Percentiles rank a stretch among this genome's conserved stretches.
Evolutionary conservation across 495 filamentous ascomycete species (phyloP).

Genomic region (Chaetomium fimeti): DNA sequence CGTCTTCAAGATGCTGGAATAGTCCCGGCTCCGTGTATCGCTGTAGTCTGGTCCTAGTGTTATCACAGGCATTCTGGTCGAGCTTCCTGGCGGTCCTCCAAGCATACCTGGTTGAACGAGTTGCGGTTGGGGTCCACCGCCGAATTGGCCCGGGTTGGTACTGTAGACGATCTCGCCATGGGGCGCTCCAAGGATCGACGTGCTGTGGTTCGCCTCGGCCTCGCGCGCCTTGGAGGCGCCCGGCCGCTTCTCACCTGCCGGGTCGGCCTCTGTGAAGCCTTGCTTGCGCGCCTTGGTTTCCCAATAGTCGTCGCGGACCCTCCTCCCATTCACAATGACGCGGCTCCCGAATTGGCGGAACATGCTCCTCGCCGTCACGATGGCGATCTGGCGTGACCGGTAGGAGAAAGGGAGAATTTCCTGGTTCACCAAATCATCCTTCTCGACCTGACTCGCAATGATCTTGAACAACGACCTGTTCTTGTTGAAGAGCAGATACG

Average conservation of each 20-base stretch:
- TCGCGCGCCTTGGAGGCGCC: constrained; percentile 87
- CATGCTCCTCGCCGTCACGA: constrained; percentile 98
- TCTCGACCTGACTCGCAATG: constrained; percentile 92
- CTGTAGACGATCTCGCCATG: constrained; percentile 82
- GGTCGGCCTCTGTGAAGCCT: constrained; percentile 95
- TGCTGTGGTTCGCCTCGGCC: constrained; percentile 55
- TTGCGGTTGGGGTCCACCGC: constrained; percentile 59
- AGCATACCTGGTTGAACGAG: constrained; percentile 70
- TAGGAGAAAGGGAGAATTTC: constrained; percentile 98
- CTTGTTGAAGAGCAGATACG: constrained; percentile 98
- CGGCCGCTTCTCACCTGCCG: constrained; percentile 93
- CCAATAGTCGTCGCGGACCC: constrained; percentile 98
- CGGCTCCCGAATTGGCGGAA: constrained; percentile 98
- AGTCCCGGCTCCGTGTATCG: constrained; percentile 76
- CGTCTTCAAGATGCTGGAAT: constrained; percentile 72
- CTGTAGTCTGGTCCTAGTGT: constrained; percentile 72
- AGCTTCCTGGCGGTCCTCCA: constrained; percentile 58
- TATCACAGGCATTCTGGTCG: constrained; percentile 80
- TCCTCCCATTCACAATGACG: constrained; percentile 81
- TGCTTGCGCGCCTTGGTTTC: constrained; percentile 95
- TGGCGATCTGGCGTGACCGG: constrained; percentile 94
- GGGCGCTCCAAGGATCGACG: constrained; percentile 53
- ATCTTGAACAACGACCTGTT: constrained; percentile 97
- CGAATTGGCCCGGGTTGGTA: constrained; percentile 64
- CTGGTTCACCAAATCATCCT: constrained; percentile 92